A percentile compares a stretch with the other conserved stretches of the same genome.
phyloP scores from a whole-genome alignment of 345 rosid genomes.

The Eucalyptus marginata region DNA sequence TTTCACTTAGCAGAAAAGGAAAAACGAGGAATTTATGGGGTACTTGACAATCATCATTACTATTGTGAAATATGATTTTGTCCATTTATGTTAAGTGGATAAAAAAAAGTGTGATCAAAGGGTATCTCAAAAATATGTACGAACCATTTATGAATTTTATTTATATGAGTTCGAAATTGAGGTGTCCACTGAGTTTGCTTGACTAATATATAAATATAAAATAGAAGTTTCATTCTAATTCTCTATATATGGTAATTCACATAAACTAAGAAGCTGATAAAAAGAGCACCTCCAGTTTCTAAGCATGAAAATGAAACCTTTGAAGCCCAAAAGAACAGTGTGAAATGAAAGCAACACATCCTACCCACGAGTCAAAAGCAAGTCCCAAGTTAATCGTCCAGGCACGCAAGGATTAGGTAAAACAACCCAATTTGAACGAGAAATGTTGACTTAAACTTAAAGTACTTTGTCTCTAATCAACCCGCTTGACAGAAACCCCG shows the following conservation, averaged over 20 bases:
- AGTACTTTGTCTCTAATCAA: neutral
- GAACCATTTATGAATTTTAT: neutral
- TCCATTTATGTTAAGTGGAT: neutral
- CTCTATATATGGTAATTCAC: neutral
- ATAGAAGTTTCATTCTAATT: neutral
- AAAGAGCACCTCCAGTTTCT: neutral
- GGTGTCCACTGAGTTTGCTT: neutral
- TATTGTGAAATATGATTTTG: neutral
- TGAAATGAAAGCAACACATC: neutral
- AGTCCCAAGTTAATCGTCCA: neutral
- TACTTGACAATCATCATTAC: neutral
- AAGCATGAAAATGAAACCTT: neutral
- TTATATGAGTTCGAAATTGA: neutral
- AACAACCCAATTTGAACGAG: neutral
- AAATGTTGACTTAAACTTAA: neutral
- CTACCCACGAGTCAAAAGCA: neutral
- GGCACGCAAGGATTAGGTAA: neutral
- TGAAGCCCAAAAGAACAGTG: neutral
- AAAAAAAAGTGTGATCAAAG: neutral
- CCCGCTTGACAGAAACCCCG: neutral
- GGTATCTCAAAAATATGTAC: neutral
- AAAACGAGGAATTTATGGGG: neutral
- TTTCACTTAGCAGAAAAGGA: neutral
- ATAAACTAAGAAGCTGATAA: neutral
- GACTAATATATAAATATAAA: neutral